These are phyloP conservation scores for Labyrinthula sp. DNA, from an alignment of 352 stramenopile genomes.

Conservation along the genomic window DNA sequence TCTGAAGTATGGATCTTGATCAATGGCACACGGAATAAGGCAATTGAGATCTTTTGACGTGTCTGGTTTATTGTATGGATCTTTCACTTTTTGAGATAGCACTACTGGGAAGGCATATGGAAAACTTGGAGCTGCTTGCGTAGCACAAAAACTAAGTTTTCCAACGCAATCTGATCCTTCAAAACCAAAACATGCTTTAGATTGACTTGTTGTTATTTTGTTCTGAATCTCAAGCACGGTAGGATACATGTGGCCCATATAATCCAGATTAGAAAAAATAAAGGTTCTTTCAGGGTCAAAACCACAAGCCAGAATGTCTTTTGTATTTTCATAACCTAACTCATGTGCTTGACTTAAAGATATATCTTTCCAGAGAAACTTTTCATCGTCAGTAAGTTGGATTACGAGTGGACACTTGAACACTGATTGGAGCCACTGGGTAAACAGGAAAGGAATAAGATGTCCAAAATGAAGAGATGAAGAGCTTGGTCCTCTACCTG, in stretches of 20 bases:
- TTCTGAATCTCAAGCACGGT: constrained; percentile 99
- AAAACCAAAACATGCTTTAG: constrained; percentile 97
- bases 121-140: constrained; percentile 93
- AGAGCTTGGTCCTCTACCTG: constrained; percentile 82
- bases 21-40: constrained; percentile 97
- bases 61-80: too few species aligned
- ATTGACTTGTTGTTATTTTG: constrained; percentile 53
- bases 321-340: constrained; percentile 93
- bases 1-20: constrained; percentile 90
- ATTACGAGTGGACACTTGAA: constrained; percentile 98
- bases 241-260: constrained; percentile 95
- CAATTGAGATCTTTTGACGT: constrained; percentile 81
- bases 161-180: constrained; percentile 71
- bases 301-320: constrained; percentile 97
- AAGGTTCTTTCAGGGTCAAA: constrained; percentile 93
- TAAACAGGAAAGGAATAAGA: constrained; percentile 98
- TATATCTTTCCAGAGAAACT: constrained; percentile 93
- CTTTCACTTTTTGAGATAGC: constrained; percentile 47
- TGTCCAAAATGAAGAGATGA: constrained; percentile 95
- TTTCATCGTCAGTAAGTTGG: constrained; percentile 99
- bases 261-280: constrained; percentile 97
- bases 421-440: constrained; percentile 87
- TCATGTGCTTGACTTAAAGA: constrained; percentile 51
- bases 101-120: constrained; percentile 79
- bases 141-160: constrained; percentile 90